Evolutionary conservation across 2,329 filamentous ascomycete genomes (phyloP), one percentile per base, ranked within the genome.

Genomic region (Arthrobotrys conoides): DNA sequence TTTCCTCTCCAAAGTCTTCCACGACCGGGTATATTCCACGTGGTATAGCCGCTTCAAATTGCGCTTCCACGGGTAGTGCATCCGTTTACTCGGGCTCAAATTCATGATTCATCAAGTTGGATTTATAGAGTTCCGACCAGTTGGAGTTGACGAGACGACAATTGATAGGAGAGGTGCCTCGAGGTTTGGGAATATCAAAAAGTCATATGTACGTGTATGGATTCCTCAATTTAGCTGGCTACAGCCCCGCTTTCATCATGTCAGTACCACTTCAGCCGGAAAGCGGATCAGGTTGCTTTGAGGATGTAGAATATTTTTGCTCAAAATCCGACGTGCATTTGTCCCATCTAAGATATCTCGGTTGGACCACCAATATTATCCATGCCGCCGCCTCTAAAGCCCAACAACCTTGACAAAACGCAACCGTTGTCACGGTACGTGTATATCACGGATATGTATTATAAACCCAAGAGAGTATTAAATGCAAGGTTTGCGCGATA

Each of bases 401-500:
- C 53, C 36, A 68, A 68, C 30, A 57, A 36, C 36, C 55, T 49
- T 49, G 36, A 69, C 48, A 22, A 38, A 22, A 64, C 22, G 16
- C 22, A 72, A 78, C 75, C 68, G 48, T 27, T 69, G 48, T 65
- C 14, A 38, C 41, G 68, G 68, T 49, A 68, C 51, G 10, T 6
- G 27, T 30, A 30, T 65, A 55, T 27, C 18, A 46, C 44, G 44
- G 44, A 20, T 46, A 59, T n/a, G 22, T 41, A 48, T 48, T 57
- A 61, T 59, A 33, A 63, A 48, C 65, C 22, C 14, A 46, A 66
- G 49, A 41, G 8, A 57, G 57, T 48, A 55, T 66, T 70, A 70
- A 69, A 59, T 71, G 66, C 59, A 77, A 46, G 27, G 72, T 71
- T 77, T 70, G 72, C 72, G 72, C 48, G 72, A 76, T 69, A 27